phyloP scores from a whole-genome alignment of 306 rosid genomes.

The Carpinus fangiana region DNA sequence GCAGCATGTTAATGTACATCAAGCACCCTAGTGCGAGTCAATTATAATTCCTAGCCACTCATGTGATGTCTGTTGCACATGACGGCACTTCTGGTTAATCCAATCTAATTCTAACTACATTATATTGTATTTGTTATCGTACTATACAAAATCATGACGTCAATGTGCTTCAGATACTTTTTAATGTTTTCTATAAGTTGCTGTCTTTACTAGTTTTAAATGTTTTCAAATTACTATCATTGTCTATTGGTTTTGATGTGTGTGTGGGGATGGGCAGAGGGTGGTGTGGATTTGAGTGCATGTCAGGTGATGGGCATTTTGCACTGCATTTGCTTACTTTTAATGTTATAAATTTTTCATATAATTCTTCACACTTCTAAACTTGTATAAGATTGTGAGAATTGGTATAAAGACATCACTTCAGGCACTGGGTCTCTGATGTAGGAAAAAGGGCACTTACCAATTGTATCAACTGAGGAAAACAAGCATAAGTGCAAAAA shows the following conservation, averaged over 20 bases:
- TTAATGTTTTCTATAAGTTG: too few species aligned
- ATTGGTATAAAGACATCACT: neutral
- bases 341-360: neutral
- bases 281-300: neutral
- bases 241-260: too few species aligned
- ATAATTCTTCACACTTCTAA: too few species aligned
- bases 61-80: neutral
- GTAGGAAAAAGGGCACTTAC: neutral
- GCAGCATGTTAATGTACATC: conserved; percentile 19
- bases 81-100: too few species aligned
- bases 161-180: neutral
- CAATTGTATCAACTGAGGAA: neutral
- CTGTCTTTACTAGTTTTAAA: too few species aligned
- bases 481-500: neutral
- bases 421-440: neutral
- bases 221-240: too few species aligned
- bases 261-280: too few species aligned
- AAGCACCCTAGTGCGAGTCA: neutral
- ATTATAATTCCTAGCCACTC: neutral
- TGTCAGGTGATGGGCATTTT: neutral
- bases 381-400: neutral
- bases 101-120: too few species aligned
- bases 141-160: neutral
- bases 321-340: neutral
- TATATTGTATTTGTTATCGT: too few species aligned